Percentiles rank a stretch among this genome's conserved stretches.
phyloP scores from a whole-genome alignment of 2,329 filamentous ascomycete species.

The Alternaria sp. region DNA sequence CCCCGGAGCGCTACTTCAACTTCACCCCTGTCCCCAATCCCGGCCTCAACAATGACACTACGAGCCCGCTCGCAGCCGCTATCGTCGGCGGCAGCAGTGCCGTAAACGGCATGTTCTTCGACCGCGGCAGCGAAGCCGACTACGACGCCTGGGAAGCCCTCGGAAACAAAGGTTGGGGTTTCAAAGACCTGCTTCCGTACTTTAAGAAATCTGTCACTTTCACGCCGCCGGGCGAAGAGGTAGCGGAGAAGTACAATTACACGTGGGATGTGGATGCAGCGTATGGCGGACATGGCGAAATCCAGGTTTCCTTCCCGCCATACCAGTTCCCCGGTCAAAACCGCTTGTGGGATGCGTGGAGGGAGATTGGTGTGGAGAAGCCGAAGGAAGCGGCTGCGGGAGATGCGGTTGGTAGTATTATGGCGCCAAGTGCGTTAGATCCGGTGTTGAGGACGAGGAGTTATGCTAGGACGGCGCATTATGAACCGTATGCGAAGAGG shows the following conservation, averaged over 20 bases:
- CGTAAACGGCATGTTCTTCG: constrained; percentile 44
- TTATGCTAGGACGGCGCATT: constrained; percentile 41
- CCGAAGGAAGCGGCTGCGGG: constrained; percentile 16
- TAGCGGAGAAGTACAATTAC: background rate
- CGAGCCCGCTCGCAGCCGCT: constrained; percentile 18
- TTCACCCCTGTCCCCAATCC: constrained; percentile 13
- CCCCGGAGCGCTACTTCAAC: constrained; percentile 14
- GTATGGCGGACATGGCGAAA: background rate
- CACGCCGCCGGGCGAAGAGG: background rate
- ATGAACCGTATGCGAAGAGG: constrained; percentile 29
- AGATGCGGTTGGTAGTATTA: constrained; percentile 12
- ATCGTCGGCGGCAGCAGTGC: constrained; percentile 40
- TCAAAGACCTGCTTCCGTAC: constrained; percentile 20
- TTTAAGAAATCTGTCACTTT: constrained; percentile 25
- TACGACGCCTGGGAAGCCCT: constrained; percentile 62
- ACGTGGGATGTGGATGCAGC: background rate
- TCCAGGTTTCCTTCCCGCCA: background rate
- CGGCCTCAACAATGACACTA: constrained; percentile 15
- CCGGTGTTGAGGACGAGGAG: constrained; percentile 28
- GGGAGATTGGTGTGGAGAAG: constrained; percentile 10
- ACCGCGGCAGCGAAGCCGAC: constrained; percentile 35
- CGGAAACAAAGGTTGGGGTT: constrained; percentile 57
- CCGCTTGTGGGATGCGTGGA: constrained; percentile 13
- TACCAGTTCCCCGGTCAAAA: constrained; percentile 15
- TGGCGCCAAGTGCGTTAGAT: constrained; percentile 14